Evolutionary conservation across 1,139 yeast species (phyloP).

Genomic region (Pneumocystis carinii): DNA sequence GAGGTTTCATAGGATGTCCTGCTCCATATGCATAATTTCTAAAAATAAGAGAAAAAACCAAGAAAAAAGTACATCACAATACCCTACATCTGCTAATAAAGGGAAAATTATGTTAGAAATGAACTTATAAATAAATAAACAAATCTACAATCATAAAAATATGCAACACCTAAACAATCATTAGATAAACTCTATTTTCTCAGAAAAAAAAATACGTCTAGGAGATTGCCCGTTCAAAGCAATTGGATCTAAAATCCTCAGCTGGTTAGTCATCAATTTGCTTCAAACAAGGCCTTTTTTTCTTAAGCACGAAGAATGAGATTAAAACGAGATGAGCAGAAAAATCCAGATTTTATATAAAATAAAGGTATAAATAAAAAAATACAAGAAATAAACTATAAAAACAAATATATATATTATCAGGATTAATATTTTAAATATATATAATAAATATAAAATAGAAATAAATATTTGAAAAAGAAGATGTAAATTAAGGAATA

Average conservation of each 20-base stretch:
- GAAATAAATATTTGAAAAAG: not conserved
- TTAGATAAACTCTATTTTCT: not conserved
- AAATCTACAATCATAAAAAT: slow-evolving; percentile 16
- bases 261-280: not conserved
- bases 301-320: not conserved
- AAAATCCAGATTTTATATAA: not conserved
- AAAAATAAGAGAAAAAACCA: slow-evolving; percentile 21
- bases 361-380: not conserved
- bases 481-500: not conserved
- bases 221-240: slow-evolving; percentile 8
- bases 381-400: not conserved
- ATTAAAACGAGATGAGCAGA: not conserved
- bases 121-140: not conserved
- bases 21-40: slow-evolving; percentile 94
- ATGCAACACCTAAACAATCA: slow-evolving; percentile 14
- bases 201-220: not conserved
- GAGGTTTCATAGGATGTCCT: slow-evolving; percentile 98
- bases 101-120: not conserved
- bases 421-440: not conserved
- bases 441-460: not conserved
- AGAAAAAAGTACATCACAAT: slow-evolving; percentile 37
- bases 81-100: not conserved
- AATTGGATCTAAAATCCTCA: slow-evolving; percentile 2
- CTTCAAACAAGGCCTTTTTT: not conserved
- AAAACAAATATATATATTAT: not conserved